Percentiles rank a stretch among this genome's conserved stretches.
These are phyloP conservation scores for Jasminum sambac DNA, from an alignment of 257 asterid genomes.

Conservation along the genomic window DNA sequence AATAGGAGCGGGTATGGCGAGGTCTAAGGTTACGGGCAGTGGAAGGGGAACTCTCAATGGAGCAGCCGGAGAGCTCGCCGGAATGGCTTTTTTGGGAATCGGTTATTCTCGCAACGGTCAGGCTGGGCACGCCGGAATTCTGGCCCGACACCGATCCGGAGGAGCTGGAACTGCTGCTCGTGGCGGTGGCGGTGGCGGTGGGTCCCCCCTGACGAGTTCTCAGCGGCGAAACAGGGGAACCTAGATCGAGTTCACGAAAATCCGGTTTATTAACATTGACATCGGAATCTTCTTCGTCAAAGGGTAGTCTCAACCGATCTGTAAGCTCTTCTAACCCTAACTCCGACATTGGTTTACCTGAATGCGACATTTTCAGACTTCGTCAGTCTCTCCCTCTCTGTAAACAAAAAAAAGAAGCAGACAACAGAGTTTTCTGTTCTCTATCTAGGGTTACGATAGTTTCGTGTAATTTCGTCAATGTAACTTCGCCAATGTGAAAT, in stretches of 20 bases:
- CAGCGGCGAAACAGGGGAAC: conserved; percentile 72
- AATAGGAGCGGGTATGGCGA: conserved; percentile 60
- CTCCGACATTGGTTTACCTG: conserved; percentile 42
- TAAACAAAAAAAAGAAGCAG: neutral
- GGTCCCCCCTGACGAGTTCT: conserved; percentile 31
- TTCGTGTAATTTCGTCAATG: neutral
- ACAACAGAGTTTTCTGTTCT: neutral
- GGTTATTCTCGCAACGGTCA: conserved; percentile 33
- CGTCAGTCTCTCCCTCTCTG: conserved; percentile 12
- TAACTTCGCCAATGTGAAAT: conserved; percentile 18
- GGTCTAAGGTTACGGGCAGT: conserved; percentile 30
- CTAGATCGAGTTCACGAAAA: conserved; percentile 72
- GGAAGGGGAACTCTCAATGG: conserved; percentile 56
- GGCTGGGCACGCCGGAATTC: conserved; percentile 30
- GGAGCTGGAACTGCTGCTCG: conserved; percentile 73
- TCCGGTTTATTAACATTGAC: conserved; percentile 64
- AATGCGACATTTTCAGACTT: conserved; percentile 42
- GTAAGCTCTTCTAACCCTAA: conserved; percentile 38
- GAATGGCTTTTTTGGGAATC: conserved; percentile 57
- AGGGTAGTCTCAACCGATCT: conserved; percentile 50
- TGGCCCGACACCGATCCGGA: conserved; percentile 84
- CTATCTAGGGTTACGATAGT: neutral
- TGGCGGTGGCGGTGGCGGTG: conserved; percentile 29
- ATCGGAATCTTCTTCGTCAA: conserved; percentile 29
- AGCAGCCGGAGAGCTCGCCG: conserved; percentile 47